These are phyloP conservation scores for Ceratocystis variospora DNA, from an alignment of 2,329 filamentous ascomycete genomes.

Conservation along the genomic window DNA sequence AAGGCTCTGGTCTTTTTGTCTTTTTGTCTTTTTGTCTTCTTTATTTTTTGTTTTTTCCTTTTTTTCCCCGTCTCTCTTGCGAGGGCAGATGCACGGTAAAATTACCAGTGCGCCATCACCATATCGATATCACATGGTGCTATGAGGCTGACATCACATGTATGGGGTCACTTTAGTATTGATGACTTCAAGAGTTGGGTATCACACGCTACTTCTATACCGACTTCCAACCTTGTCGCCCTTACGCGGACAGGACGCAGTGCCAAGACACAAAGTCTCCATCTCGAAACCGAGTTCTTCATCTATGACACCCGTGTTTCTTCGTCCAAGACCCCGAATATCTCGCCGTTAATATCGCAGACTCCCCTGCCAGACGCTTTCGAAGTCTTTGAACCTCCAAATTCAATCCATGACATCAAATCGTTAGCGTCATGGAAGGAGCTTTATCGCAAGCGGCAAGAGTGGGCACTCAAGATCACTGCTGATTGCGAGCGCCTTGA, in stretches of 20 bases:
- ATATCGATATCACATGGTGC: slow-evolving; percentile 5
- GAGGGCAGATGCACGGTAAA: not conserved
- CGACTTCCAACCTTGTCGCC: slow-evolving; percentile 66
- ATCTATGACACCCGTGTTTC: slow-evolving; percentile 76
- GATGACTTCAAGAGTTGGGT: slow-evolving; percentile 80
- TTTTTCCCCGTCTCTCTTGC: not conserved
- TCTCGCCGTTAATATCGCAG: slow-evolving; percentile 35
- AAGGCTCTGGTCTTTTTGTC: not conserved
- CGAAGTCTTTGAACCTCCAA: slow-evolving; percentile 46
- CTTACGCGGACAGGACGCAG: slow-evolving; percentile 76
- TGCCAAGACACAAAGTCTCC: slow-evolving; percentile 64
- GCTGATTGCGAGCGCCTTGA: slow-evolving; percentile 56
- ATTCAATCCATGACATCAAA: slow-evolving; percentile 65
- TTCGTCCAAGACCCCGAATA: slow-evolving; percentile 38
- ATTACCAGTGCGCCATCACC: slow-evolving; percentile 1
- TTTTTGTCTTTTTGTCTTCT: not conserved
- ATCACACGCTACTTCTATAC: slow-evolving; percentile 57
- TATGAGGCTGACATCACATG: slow-evolving; percentile 15
- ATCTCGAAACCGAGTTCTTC: slow-evolving; percentile 80
- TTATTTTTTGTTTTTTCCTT: not conserved
- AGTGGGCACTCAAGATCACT: slow-evolving; percentile 62
- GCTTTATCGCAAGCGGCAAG: slow-evolving; percentile 64
- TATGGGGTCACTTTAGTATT: slow-evolving; percentile 39
- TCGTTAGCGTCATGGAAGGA: slow-evolving; percentile 78
- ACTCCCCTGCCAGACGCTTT: slow-evolving; percentile 33